Base-by-base conservation (phyloP, 768 basidiomycete genomes). In the Boletus tylopilopsis region DNA sequence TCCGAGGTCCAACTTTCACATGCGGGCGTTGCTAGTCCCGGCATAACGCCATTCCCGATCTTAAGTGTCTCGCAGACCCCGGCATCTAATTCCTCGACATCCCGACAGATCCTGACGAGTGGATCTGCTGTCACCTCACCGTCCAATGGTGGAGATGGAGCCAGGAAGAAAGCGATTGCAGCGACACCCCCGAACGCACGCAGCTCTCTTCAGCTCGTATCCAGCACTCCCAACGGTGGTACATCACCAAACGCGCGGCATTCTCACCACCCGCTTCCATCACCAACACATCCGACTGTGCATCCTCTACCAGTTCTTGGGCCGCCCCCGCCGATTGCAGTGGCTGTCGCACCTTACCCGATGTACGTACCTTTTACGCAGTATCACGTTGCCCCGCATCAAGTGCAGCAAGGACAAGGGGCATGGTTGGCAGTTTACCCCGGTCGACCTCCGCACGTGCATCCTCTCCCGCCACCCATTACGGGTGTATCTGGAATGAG, bases 401-500 rank as follows among this genome's bases (percentile, higher is more conserved):
- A n/a, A 4, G 41, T 50, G 40, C 58, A 41, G 19, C 53, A 40
- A 22, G 53, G 42, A 11, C 61, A 55, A 21, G 61, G 59, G 8
- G 21, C 58, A n/a, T 64, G 61, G 62, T n/a, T 63, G 32, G 47
- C 61, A 3, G 39, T 64, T 4, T 64, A 64, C 42, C 60, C 59
- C 2, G 50, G 32, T 9, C 61, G 22, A 16, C 61, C 55, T 32
- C 45, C 55, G 16, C 54, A 45, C 13, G 25, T 56, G 19, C 61
- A 63, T 39, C 44, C 61, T 10, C 35, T 63, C 18, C 10, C 50
- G 9, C 10, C 50, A 5, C 41, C 58, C 10, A 61, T 63, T 19
- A 58, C 61, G n/a, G 59, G 61, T 12, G 36, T 37, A 21, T 52
- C 61, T 6, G 61, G 61, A 24, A 64, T 63, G 61, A 47, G 62